Conservation (phyloP, 2,329 filamentous ascomycete genomes). For the Colletotrichum liriopes region DNA sequence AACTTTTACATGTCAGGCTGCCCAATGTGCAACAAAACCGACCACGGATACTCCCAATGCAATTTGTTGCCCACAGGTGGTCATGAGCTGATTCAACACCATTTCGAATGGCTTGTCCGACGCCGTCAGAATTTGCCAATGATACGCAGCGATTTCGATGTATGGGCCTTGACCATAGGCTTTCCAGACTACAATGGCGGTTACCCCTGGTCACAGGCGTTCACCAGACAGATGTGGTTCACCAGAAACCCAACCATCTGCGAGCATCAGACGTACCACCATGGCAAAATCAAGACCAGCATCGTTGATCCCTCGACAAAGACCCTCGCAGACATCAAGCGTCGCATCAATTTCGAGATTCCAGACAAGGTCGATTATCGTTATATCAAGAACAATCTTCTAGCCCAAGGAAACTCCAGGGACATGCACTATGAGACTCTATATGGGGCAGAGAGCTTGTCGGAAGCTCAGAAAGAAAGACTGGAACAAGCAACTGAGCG, state of each 20-base stretch:
- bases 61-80: background rate
- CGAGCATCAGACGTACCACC: background rate
- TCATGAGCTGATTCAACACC: background rate
- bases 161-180: background rate
- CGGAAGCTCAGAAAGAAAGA: background rate
- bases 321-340: background rate
- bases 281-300: background rate
- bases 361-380: rapidly evolving
- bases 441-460: background rate
- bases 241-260: background rate
- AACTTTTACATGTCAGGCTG: background rate
- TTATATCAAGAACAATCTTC: background rate
- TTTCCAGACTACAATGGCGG: background rate
- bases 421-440: background rate
- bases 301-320: background rate
- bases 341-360: background rate
- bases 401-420: background rate
- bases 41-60: background rate
- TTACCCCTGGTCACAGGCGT: background rate
- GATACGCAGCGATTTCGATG: background rate
- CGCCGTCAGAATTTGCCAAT: background rate
- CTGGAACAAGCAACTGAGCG: background rate
- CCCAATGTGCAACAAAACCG: background rate
- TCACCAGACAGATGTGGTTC: background rate
- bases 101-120: conserved; percentile 14